These are phyloP conservation scores for Cladophialophora chaetospira DNA, from an alignment of 2,329 filamentous ascomycete species.

Conservation along the genomic window DNA sequence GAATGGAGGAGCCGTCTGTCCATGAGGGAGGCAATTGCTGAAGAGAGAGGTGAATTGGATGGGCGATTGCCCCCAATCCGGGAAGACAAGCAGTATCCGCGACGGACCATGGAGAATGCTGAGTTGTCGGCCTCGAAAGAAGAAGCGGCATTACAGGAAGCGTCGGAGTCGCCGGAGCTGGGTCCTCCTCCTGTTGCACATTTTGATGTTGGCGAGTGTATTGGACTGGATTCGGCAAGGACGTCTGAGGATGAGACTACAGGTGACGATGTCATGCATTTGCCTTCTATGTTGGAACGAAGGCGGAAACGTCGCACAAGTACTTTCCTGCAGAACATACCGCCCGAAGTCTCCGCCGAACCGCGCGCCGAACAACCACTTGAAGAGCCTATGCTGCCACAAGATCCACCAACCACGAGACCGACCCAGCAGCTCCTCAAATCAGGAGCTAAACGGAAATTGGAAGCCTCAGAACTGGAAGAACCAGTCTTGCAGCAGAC, in stretches of 20 bases:
- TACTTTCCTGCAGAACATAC: conserved; percentile 45
- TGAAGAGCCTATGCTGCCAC: not conserved
- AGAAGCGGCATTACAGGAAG: conserved; percentile 30
- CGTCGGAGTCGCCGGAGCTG: conserved; percentile 38
- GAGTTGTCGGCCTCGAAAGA: conserved; percentile 40
- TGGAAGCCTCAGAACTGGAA: conserved; percentile 31
- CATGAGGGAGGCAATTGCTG: conserved; percentile 32
- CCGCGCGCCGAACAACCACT: not conserved
- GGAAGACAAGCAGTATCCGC: conserved; percentile 61
- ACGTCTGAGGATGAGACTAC: conserved; percentile 31
- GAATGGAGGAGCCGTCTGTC: conserved; percentile 35
- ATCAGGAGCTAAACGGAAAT: conserved; percentile 32
- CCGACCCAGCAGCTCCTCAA: conserved; percentile 19
- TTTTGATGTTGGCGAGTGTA: conserved; percentile 51
- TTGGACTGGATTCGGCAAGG: conserved; percentile 45
- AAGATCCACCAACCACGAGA: not conserved
- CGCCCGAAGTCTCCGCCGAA: conserved; percentile 36
- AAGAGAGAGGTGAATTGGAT: conserved; percentile 37
- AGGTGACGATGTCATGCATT: conserved; percentile 40
- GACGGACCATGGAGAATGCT: conserved; percentile 54
- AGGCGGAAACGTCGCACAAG: conserved; percentile 56
- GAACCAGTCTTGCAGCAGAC: conserved; percentile 14
- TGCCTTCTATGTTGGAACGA: conserved; percentile 53
- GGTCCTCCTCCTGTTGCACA: conserved; percentile 55
- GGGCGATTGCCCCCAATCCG: conserved; percentile 58